Base-by-base conservation (phyloP, 2,329 filamentous ascomycete genomes). In the Calonectria pauciramosa region DNA sequence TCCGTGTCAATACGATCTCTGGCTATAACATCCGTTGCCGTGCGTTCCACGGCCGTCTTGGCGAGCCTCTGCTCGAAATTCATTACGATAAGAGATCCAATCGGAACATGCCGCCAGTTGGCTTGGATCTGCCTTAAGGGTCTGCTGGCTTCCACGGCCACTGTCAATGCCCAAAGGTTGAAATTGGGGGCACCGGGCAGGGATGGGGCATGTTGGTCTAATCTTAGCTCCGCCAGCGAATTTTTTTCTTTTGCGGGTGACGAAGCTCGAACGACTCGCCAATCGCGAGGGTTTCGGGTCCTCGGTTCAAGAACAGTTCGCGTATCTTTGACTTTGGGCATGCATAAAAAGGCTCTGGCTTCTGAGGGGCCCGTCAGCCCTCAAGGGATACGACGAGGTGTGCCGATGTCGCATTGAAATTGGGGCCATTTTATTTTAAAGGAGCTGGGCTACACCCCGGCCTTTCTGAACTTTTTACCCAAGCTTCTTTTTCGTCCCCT, bases 281-380 rank as follows among this genome's bases (percentile, higher is more conserved):
- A 63, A 63, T 63, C 56, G 56, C 36, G 18, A 41, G 34, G 20
- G 36, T 63, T 63, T 38, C 56, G 56, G 36, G 32, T 2, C 56
- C 56, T 41, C 56, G 56, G 56, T 36, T 41, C 56, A 60, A 32
- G 4, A n/a, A 28, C 23, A 20, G 34, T 63, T 63, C 36, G 56
- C 56, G 56, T 63, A 63, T 63, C 56, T 63, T 63, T 63, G 36
- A 63, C 56, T 63, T 63, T 63, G 34, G 32, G 9, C 56, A 36
- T 41, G 56, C 56, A 44, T 63, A 63, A 41, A 16, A 47, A n/a
- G 41, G 41, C 41, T 44, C 41, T n/a, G 7, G 8, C 36, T 34
- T 13, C 11, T 4, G 32, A 20, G 11, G 18, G 23, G 56, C 11
- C 10, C 4, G n/a, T 26, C n/a, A 28, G 56, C 34, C 14, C n/a